Evolutionary conservation across 257 asterid species (phyloP).

Genomic region (Thymus quinquecostatus): DNA sequence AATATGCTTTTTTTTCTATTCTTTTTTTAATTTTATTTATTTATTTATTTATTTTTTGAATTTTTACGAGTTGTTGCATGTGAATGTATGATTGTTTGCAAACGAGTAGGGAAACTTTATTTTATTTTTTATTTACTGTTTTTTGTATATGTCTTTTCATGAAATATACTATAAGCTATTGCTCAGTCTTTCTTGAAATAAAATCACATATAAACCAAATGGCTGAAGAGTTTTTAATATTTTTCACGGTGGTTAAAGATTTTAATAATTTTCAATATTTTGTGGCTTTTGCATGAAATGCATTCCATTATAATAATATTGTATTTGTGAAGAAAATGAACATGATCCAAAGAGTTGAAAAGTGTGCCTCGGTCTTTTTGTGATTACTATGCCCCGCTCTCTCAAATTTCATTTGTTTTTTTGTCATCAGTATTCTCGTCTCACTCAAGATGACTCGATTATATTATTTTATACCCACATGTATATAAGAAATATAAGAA

Average conservation of each 20-base stretch:
- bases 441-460: too few species aligned
- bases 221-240: background rate
- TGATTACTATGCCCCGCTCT: too few species aligned
- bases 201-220: background rate
- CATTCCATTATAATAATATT: background rate
- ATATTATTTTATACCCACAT: too few species aligned
- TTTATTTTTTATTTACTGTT: background rate
- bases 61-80: constrained; percentile 8
- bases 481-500: too few species aligned
- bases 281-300: background rate
- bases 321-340: too few species aligned
- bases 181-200: background rate
- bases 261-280: background rate
- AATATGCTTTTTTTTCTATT: background rate
- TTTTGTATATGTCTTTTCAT: background rate
- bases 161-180: too few species aligned
- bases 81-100: constrained; percentile 14
- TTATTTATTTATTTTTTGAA: background rate
- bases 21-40: background rate
- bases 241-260: background rate
- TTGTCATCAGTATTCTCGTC: too few species aligned
- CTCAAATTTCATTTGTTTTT: too few species aligned
- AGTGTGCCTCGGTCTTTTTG: background rate
- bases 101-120: background rate
- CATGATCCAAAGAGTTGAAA: background rate